These are phyloP conservation scores for Pleurotus citrinopileatus DNA, from an alignment of 768 basidiomycete species.

Conservation along the genomic window DNA sequence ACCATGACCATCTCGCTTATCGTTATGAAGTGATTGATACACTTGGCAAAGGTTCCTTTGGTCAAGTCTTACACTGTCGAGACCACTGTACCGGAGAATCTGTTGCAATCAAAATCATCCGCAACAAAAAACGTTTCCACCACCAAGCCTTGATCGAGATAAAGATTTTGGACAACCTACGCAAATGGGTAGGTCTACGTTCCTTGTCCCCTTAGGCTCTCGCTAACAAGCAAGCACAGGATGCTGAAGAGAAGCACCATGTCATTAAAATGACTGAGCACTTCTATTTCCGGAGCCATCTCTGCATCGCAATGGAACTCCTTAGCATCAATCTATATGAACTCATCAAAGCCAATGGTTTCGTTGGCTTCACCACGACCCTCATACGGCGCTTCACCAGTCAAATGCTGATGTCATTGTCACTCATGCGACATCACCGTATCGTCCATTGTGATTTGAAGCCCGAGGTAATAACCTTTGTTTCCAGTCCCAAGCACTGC, in stretches of 20 bases:
- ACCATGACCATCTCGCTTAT: conserved; percentile 91
- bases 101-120: conserved; percentile 99
- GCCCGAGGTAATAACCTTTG: conserved; percentile 63
- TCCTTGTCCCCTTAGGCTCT: not conserved
- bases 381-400: conserved; percentile 94
- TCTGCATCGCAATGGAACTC: conserved; percentile 98
- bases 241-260: conserved; percentile 93
- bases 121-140: conserved; percentile 99
- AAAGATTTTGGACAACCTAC: conserved; percentile 93
- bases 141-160: conserved; percentile 99
- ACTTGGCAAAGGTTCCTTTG: conserved; percentile 97
- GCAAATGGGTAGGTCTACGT: conserved; percentile 84
- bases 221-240: conserved; percentile 44
- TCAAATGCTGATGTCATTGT: conserved; percentile 91
- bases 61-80: conserved; percentile 93
- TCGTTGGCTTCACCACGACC: conserved; percentile 95
- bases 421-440: conserved; percentile 93
- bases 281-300: conserved; percentile 96
- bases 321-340: conserved; percentile 99
- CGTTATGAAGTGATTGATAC: conserved; percentile 94
- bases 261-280: conserved; percentile 98
- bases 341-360: conserved; percentile 98
- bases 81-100: conserved; percentile 94
- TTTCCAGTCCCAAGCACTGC: not conserved
- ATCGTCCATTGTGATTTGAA: conserved; percentile 99